Base-by-base conservation (phyloP, 768 basidiomycete species). In the Mrakia frigida region DNA sequence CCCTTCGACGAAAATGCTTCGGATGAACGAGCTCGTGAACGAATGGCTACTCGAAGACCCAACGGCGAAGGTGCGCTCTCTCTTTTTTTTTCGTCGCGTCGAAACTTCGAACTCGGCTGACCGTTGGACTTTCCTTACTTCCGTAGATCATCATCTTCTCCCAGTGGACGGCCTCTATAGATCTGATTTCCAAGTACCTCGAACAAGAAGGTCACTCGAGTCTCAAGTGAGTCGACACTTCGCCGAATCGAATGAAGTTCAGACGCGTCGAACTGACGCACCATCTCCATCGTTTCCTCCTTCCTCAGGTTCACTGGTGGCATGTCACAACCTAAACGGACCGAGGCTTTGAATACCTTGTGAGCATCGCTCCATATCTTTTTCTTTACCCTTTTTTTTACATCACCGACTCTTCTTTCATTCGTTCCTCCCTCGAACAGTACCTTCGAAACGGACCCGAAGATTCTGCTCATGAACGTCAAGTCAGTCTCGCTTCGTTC, bases 121-220 rank as follows among this genome's bases (percentile, higher is more conserved):
- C 23, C 35, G 25, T 39, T 68, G 18, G 21, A 1, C 21, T 39
- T 11, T 39, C 10, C 2, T 6, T 39, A 3, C 3, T 35, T 65
- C 65, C 23, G n/a, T n/a, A 74, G 75, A 46, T 87, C 65, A 81
- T 93, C 71, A 83, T 92, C 74, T 86, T 91, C 75, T 91, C 90
- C 0, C 89, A 90, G 81, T 92, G 91, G 88, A 90, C 89, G 0
- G 81, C 85, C 5, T 90, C 43, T 33, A 16, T 68, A 18, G 18
- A n/a, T 1, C 37, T 68, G 33, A 68, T 68, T 39, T 13, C 35
- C 1, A 16, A 23, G 25, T 68, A 39, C 25, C 65, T 68, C 35
- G 2, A 35, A 7, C 65, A 68, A 23, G 65, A 68, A n/a, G 65
- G 65, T 35, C 25, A 39, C 65, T 35, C 35, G 23, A 39, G 35